phyloP scores from a whole-genome alignment of 495 filamentous ascomycete genomes.

The Hypoxylon lienhwacheense region DNA sequence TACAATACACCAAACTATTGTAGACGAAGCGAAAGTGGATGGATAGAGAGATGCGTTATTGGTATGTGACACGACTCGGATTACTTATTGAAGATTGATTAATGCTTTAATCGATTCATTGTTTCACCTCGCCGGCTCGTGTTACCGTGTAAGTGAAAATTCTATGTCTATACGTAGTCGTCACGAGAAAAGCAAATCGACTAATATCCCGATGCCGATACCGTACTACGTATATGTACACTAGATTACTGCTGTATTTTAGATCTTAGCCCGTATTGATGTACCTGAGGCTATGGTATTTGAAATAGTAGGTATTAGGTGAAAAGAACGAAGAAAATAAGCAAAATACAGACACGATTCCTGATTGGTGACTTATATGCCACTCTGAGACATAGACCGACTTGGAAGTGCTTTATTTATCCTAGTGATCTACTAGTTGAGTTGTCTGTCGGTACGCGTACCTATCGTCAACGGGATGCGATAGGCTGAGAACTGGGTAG shows the following conservation, averaged over 20 bases:
- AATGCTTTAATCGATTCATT: constrained; percentile 4
- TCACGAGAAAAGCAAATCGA: constrained; percentile 18
- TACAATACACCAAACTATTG: too few relatives aligned
- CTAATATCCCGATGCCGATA: constrained; percentile 5
- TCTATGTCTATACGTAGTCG: constrained; percentile 3
- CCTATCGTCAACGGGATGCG: constrained; percentile 2
- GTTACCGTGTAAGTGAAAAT: too few relatives aligned
- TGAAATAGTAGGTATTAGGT: too few relatives aligned
- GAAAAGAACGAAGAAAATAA: constrained; percentile 1
- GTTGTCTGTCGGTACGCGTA: neutral
- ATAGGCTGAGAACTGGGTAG: constrained; percentile 16
- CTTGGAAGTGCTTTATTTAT: constrained; percentile 12
- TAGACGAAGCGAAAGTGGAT: too few relatives aligned
- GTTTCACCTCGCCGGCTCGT: constrained; percentile 14
- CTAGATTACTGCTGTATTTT: constrained; percentile 1
- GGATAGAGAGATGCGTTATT: too few relatives aligned
- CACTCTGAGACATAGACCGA: constrained; percentile 23
- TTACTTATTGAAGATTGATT: constrained; percentile 4
- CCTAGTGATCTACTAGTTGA: too few relatives aligned
- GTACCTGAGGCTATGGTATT: too few relatives aligned
- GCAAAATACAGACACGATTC: neutral
- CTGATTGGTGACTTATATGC: constrained; percentile 11
- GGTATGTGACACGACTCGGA: neutral
- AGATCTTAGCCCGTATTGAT: neutral
- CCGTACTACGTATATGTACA: neutral